These are phyloP conservation scores for Andrographis paniculata DNA, from an alignment of 305 asterid species.

Conservation along the genomic window DNA sequence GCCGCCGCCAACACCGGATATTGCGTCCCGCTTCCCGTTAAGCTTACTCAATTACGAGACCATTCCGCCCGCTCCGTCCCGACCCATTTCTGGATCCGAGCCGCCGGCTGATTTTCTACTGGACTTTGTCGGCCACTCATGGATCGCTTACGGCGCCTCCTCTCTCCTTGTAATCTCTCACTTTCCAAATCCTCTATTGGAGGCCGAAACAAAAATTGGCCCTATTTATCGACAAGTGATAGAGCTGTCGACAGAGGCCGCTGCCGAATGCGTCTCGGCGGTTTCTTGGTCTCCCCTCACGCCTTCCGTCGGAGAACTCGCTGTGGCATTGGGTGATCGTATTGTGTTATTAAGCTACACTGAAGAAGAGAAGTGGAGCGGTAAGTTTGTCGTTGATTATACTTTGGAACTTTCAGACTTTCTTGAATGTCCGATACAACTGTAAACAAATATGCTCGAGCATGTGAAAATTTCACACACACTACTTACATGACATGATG, in stretches of 20 bases:
- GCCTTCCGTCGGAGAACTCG: conserved; percentile 77
- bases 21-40: conserved; percentile 54
- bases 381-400: conserved; percentile 31
- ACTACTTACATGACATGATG: too few relatives aligned
- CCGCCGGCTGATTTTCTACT: conserved; percentile 56
- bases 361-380: conserved; percentile 30
- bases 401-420: conserved; percentile 2
- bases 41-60: conserved; percentile 51
- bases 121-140: conserved; percentile 70
- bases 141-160: conserved; percentile 91
- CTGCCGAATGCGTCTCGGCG: conserved; percentile 43
- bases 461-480: too few relatives aligned
- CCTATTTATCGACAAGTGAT: conserved; percentile 69
- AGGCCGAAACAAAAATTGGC: conserved; percentile 54
- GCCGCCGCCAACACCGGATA: conserved; percentile 25
- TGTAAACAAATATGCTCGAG: too few relatives aligned
- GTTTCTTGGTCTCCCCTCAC: conserved; percentile 75
- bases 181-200: conserved; percentile 62
- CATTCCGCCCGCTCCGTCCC: conserved; percentile 67
- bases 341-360: conserved; percentile 41
- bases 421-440: neutral
- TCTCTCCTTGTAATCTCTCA: conserved; percentile 79
- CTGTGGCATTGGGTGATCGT: conserved; percentile 54
- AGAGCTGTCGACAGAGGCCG: conserved; percentile 45
- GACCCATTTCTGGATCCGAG: conserved; percentile 35